These are phyloP conservation scores for Garcia nutans DNA, from an alignment of 345 rosid species.

Conservation along the genomic window DNA sequence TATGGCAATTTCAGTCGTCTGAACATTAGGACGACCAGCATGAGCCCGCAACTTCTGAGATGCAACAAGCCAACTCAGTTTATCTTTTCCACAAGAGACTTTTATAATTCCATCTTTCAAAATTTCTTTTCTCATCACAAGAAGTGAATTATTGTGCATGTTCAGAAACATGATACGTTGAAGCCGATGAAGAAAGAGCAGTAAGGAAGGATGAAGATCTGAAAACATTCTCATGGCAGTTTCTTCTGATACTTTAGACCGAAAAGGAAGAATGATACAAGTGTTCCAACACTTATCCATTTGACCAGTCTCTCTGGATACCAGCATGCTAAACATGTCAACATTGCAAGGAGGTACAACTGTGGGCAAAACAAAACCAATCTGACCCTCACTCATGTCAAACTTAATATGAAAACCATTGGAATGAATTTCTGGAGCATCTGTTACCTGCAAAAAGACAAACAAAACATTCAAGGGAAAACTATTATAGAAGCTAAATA, in stretches of 20 bases:
- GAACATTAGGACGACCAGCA: constrained; percentile 49
- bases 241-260: constrained; percentile 53
- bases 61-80: constrained; percentile 86
- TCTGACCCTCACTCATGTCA: constrained; percentile 84
- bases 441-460: constrained; percentile 64
- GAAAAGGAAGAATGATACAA: constrained; percentile 87
- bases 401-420: constrained; percentile 93
- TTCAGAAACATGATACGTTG: constrained; percentile 69
- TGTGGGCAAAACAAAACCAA: constrained; percentile 93
- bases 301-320: constrained; percentile 36
- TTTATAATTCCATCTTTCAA: constrained; percentile 63
- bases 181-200: constrained; percentile 90
- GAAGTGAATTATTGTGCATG: constrained; percentile 54
- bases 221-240: constrained; percentile 69
- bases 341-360: constrained; percentile 67
- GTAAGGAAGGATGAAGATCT: constrained; percentile 85
- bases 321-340: constrained; percentile 47
- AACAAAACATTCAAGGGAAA: constrained; percentile 6
- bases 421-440: constrained; percentile 97
- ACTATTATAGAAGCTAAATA: constrained; percentile 5
- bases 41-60: constrained; percentile 63
- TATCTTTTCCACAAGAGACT: constrained; percentile 70
- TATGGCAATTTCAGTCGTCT: constrained; percentile 75
- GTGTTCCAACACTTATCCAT: constrained; percentile 70
- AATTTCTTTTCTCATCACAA: constrained; percentile 75